Evolutionary conservation across 2,329 filamentous ascomycete genomes (phyloP), one percentile per base, ranked within the genome.

Genomic region (Penicillium olsonii): DNA sequence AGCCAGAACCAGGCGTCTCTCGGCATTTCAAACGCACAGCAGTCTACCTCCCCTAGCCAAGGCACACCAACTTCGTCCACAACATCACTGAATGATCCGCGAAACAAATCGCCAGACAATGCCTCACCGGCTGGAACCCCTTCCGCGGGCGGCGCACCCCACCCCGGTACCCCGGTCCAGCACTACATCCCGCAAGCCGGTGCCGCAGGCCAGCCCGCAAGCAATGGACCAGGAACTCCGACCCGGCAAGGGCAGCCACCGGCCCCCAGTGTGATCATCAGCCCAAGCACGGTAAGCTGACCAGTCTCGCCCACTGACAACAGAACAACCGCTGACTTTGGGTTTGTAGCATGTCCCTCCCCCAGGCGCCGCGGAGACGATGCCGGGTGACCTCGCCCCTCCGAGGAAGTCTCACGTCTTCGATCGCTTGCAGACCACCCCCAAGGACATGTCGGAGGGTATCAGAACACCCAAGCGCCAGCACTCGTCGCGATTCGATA

Each of bases 401-500:
- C 94, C 94, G 15, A 95, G 96, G 74, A 97, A 97, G 78, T 94
- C 90, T 17, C 77, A 90, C 62, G 84, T 95, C 64, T 95, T 91
- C 72, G 90, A 95, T 70, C 84, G 90, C 53, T 82, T 96, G 54
- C 91, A 96, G 69, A 87, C 92, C 52, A 95, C 92, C 2, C 95
- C 95, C 43, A 96, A 96, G 72, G 94, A 99, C 74, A 89, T 96
- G 54, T 91, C 94, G 29, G 94, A 97, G 72, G 94, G 94, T 33
- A 86, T 97, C 54, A 84, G 92, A 67, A 97, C 94, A 5, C 94
- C 94, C 20, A 96, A 95, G 76, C 85, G 94, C 68, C 94, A 99
- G 74, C 92, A 97, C 68, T 97, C 94, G 29, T 99, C 94, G 38
- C 85, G 94, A 55, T 99, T 99, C 70, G 92, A 99, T 70, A 95